Conservation (phyloP, 306 rosid genomes). For the Acmispon strigosus region DNA sequence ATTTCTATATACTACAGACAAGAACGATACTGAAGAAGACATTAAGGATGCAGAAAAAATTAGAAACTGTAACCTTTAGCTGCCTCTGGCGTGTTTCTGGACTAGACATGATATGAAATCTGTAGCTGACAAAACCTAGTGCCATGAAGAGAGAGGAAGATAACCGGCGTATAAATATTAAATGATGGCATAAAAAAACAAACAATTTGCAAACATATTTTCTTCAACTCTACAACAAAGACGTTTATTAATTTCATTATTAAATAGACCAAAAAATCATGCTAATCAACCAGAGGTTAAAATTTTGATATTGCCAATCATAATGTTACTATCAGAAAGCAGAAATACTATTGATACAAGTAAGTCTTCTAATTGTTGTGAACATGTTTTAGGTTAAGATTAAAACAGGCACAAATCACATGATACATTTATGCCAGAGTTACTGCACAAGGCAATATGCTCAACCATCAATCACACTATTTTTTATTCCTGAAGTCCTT, state of each 20-base stretch:
- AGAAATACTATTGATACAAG: not conserved
- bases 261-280: constrained; percentile 8
- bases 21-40: not conserved
- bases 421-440: not conserved
- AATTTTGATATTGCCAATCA: not conserved
- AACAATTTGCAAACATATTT: constrained; percentile 1
- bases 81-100: constrained; percentile 39
- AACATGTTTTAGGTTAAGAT: not conserved
- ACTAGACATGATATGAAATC: constrained; percentile 45
- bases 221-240: not conserved
- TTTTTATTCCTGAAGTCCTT: not conserved
- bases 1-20: not conserved
- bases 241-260: not conserved
- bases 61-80: constrained; percentile 40
- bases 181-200: constrained; percentile 1
- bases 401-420: not conserved
- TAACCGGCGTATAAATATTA: constrained; percentile 8
- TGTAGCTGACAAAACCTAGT: constrained; percentile 59
- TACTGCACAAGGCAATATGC: not conserved
- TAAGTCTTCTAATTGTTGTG: not conserved
- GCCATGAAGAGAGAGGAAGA: constrained; percentile 9
- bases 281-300: not conserved
- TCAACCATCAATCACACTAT: not conserved
- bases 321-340: not conserved
- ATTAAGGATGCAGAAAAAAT: not conserved